Conservation (phyloP, 2,329 filamentous ascomycete species). For the Akanthomyces uredinophilus region DNA sequence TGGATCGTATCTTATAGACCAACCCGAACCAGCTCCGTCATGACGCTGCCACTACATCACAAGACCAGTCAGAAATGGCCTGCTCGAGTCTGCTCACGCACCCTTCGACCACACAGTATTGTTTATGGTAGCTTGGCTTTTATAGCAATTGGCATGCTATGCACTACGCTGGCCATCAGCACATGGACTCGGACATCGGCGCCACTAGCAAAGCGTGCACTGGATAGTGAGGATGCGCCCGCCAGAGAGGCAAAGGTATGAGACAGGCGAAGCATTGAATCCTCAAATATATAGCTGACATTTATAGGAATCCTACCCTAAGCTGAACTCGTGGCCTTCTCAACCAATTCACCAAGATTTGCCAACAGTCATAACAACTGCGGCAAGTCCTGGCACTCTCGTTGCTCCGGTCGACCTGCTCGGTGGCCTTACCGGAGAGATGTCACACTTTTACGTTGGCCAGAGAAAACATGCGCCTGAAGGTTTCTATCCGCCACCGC, state of each 20-base stretch:
- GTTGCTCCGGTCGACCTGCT: neutral
- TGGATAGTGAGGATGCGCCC: neutral
- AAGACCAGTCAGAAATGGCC: neutral
- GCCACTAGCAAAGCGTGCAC: neutral
- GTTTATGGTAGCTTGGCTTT: constrained; percentile 7
- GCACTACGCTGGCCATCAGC: neutral
- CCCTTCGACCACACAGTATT: constrained; percentile 4
- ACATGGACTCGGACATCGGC: neutral
- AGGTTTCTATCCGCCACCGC: neutral
- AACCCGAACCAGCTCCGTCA: neutral
- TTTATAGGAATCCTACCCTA: neutral
- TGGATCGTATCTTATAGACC: constrained; percentile 22
- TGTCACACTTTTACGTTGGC: constrained; percentile 1
- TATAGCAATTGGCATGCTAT: neutral
- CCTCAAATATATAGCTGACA: neutral
- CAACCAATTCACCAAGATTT: neutral
- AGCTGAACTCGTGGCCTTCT: neutral
- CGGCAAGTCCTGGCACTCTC: neutral
- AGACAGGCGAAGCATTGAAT: neutral
- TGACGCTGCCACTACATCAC: constrained; percentile 1
- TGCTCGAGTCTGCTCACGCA: constrained; percentile 7
- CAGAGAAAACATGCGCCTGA: too few species aligned
- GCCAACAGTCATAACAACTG: neutral
- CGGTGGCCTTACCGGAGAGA: constrained; percentile 4
- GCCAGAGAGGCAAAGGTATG: neutral